phyloP scores from a whole-genome alignment of 345 rosid species.

The Eucalyptus marginata region DNA sequence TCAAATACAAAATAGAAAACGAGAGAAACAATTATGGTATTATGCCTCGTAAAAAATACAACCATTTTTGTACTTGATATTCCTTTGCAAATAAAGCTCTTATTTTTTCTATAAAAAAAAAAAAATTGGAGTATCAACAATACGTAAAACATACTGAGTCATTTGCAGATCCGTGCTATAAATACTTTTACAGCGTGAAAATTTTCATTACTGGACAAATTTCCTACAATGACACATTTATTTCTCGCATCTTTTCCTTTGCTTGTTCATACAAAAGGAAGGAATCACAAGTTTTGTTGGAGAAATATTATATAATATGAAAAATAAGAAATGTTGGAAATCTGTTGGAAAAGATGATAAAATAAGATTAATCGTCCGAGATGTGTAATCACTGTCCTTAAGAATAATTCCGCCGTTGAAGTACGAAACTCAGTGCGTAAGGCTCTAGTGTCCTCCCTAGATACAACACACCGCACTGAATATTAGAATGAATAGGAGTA shows the following conservation, averaged over 20 bases:
- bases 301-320: too few relatives aligned
- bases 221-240: too few relatives aligned
- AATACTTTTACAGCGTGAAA: neutral
- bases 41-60: neutral
- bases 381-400: too few relatives aligned
- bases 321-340: too few relatives aligned
- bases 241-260: neutral
- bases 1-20: neutral
- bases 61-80: neutral
- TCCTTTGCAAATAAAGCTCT: neutral
- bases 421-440: too few relatives aligned
- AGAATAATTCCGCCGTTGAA: too few relatives aligned
- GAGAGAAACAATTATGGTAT: neutral
- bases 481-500: too few relatives aligned
- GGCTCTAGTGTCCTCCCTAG: fast-evolving
- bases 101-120: neutral
- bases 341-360: too few relatives aligned
- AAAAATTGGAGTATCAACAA: neutral
- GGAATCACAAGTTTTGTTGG: neutral
- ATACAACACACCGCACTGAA: too few relatives aligned
- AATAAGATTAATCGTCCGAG: too few relatives aligned
- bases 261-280: neutral
- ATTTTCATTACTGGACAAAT: too few relatives aligned
- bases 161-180: neutral
- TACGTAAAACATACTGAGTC: neutral